Evolutionary conservation across 331 rosid genomes (phyloP).

Genomic region (Acacia pycnantha): DNA sequence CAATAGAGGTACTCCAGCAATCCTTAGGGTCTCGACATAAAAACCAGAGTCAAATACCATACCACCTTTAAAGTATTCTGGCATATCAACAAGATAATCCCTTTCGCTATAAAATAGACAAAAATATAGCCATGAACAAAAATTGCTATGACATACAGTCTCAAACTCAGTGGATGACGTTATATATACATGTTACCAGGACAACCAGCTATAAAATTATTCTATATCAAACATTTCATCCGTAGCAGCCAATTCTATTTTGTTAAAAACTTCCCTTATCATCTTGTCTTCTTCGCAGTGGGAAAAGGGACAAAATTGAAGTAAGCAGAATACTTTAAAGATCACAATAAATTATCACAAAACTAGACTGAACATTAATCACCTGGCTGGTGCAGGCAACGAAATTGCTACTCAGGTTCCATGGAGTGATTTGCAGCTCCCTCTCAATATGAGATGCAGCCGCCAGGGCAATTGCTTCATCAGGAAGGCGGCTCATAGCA

Average conservation of each 20-base stretch:
- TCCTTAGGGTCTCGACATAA: not conserved
- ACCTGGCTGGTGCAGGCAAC: constrained; percentile 94
- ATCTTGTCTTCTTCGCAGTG: not conserved
- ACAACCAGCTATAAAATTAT: constrained; percentile 20
- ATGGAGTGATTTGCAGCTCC: constrained; percentile 95
- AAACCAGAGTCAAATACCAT: not conserved
- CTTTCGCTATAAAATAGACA: not conserved
- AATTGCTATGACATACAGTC: not conserved
- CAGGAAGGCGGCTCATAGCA: constrained; percentile 96
- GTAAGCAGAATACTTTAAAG: constrained; percentile 2
- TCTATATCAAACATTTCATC: constrained; percentile 7
- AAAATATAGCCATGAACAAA: constrained; percentile 14
- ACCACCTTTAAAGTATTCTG: not conserved
- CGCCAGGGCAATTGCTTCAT: constrained; percentile 94
- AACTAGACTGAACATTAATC: constrained; percentile 29
- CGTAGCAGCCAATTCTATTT: not conserved
- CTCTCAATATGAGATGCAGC: constrained; percentile 98
- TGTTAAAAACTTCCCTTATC: not conserved
- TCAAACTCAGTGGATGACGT: constrained; percentile 6
- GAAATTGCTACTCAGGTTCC: constrained; percentile 97
- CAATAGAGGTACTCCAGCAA: not conserved
- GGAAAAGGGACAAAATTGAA: constrained; percentile 4
- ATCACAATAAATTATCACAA: constrained; percentile 14
- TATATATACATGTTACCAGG: constrained; percentile 1
- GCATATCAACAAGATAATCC: not conserved